Evolutionary conservation across 257 asterid species (phyloP).

Genomic region (Nicotiana tomentosiformis): DNA sequence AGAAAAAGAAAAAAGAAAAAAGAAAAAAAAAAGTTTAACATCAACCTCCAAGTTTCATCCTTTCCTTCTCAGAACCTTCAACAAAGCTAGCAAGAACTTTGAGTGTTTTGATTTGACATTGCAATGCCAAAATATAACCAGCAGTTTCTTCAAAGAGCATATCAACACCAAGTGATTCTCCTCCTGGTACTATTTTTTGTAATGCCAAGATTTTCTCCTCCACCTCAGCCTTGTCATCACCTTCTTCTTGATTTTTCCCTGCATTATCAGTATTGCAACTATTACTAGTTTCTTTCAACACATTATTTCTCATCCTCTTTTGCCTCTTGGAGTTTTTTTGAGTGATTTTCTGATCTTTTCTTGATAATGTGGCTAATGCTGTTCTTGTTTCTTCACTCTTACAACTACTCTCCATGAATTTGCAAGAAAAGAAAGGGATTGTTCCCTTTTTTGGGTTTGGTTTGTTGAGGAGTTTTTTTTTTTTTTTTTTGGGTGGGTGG

Average conservation of each 20-base stretch:
- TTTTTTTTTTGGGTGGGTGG: neutral
- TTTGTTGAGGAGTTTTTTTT: neutral
- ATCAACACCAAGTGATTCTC: slow-evolving; percentile 39
- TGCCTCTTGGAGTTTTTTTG: neutral
- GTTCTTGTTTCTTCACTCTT: slow-evolving; percentile 5
- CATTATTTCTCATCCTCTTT: neutral
- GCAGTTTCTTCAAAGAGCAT: slow-evolving; percentile 58
- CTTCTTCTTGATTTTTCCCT: slow-evolving; percentile 12
- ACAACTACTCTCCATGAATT: slow-evolving; percentile 24
- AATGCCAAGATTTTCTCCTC: slow-evolving; percentile 46
- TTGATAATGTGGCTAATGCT: slow-evolving; percentile 18
- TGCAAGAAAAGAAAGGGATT: neutral
- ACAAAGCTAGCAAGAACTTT: slow-evolving; percentile 42
- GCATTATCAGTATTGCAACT: slow-evolving; percentile 3
- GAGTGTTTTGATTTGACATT: slow-evolving; percentile 41
- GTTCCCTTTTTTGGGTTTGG: neutral
- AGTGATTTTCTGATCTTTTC: slow-evolving; percentile 7
- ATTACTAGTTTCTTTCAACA: slow-evolving; percentile 6
- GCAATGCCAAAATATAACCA: slow-evolving; percentile 48
- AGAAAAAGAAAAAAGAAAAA: neutral
- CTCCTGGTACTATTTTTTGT: slow-evolving; percentile 65
- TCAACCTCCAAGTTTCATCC: slow-evolving; percentile 46
- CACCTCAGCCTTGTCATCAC: slow-evolving; percentile 33
- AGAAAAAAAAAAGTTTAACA: neutral
- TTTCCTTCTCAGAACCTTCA: slow-evolving; percentile 27